Percentiles rank a stretch among this genome's conserved stretches.
Conservation (phyloP, 176 grass and related monocot species). For the Oryza officinalis region DNA sequence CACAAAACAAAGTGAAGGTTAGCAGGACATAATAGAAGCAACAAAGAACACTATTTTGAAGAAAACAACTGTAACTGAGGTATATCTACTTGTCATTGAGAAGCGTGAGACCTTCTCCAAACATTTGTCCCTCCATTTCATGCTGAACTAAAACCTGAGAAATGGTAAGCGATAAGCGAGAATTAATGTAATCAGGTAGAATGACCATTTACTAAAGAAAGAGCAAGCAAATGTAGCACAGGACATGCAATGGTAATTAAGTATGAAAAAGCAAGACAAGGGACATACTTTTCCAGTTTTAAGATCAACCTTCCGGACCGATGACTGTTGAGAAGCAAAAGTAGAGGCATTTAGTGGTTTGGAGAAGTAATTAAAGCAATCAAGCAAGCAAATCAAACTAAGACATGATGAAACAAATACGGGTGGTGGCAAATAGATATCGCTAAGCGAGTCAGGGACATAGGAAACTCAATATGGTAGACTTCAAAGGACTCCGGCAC, state of each 20-base stretch:
- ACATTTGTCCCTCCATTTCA: conserved; percentile 67
- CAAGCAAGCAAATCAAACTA: no score
- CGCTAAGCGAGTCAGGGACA: no score
- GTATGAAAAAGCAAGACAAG: background rate
- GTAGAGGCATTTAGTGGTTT: conserved; percentile 1
- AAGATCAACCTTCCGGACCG: conserved; percentile 61
- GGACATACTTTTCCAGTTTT: conserved; percentile 40
- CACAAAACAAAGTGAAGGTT: background rate
- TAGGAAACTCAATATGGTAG: no score
- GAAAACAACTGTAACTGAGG: conserved; percentile 1
- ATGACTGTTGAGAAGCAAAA: conserved; percentile 60
- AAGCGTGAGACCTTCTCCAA: conserved; percentile 88
- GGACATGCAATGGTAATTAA: background rate
- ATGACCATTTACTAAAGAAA: background rate
- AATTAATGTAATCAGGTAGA: background rate
- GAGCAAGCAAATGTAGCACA: background rate
- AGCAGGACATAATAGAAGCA: background rate
- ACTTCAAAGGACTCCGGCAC: no score
- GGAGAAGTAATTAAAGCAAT: background rate
- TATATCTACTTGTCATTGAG: conserved; percentile 68
- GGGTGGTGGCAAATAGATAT: background rate
- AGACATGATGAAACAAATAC: background rate
- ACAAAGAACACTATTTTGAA: background rate
- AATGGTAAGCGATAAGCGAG: background rate
- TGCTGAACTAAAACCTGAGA: conserved; percentile 58